A percentile compares a stretch with the other conserved stretches of the same genome.
phyloP scores from a whole-genome alignment of 225 moss, liverwort and hornwort species.

The Physcomitrium patens region DNA sequence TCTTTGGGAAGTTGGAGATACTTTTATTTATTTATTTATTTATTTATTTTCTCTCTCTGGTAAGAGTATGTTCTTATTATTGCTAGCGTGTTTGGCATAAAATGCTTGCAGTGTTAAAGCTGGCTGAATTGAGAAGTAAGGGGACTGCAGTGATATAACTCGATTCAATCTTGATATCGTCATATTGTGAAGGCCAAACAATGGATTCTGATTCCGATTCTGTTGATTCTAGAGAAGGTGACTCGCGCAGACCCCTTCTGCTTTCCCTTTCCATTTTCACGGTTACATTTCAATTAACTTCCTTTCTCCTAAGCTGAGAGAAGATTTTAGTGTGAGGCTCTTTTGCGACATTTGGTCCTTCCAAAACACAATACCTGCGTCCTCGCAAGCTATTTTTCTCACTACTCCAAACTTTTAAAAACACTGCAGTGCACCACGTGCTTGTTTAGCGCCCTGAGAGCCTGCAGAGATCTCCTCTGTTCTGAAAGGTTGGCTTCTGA shows the following conservation, averaged over 20 bases:
- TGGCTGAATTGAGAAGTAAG: not conserved
- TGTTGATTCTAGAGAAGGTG: conserved; percentile 50
- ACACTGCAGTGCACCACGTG: not conserved
- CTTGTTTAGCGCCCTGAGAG: not conserved
- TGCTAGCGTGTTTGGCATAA: not conserved
- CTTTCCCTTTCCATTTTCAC: not conserved
- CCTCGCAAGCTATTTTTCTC: too few species aligned
- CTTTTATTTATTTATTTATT: too few species aligned
- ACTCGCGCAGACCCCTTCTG: not conserved
- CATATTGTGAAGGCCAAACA: conserved; percentile 1
- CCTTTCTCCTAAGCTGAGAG: not conserved
- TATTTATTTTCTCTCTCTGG: too few species aligned
- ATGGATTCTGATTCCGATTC: conserved; percentile 42
- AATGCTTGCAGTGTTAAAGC: conserved; percentile 24
- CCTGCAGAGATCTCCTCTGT: too few species aligned
- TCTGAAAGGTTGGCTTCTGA: not conserved
- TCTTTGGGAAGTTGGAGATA: not conserved
- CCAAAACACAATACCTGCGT: too few species aligned
- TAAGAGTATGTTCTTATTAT: not conserved
- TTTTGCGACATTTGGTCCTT: not conserved
- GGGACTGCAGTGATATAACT: not conserved
- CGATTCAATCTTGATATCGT: conserved; percentile 6
- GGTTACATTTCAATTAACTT: not conserved
- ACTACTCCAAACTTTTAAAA: too few species aligned
- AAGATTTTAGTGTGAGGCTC: not conserved